phyloP scores from a whole-genome alignment of 805 yeast genomes.

The Zygosaccharomyces gambellarensis region DNA sequence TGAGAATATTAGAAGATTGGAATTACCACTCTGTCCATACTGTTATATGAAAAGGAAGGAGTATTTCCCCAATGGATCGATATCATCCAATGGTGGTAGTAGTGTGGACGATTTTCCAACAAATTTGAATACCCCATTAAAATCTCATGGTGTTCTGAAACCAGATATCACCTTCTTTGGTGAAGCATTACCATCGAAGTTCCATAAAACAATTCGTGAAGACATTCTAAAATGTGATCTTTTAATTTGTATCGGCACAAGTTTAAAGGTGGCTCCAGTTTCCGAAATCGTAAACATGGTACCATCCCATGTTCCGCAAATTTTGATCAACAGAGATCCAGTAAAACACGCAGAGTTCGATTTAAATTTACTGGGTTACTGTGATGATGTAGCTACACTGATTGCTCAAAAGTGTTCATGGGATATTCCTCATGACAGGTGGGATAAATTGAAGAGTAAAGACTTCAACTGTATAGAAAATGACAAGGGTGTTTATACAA shows the following conservation, averaged over 20 bases:
- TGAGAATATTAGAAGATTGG: constrained; percentile 51
- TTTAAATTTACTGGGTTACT: constrained; percentile 66
- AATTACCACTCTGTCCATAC: constrained; percentile 67
- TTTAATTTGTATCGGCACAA: constrained; percentile 81
- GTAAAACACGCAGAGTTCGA: constrained; percentile 76
- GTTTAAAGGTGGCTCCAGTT: constrained; percentile 88
- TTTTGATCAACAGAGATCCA: constrained; percentile 72
- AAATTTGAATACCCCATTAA: constrained; percentile 25
- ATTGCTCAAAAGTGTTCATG: constrained; percentile 54
- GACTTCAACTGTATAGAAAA: constrained; percentile 19
- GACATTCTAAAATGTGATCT: constrained; percentile 72
- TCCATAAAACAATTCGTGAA: constrained; percentile 52
- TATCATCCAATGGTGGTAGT: constrained; percentile 10
- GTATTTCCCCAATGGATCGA: constrained; percentile 24
- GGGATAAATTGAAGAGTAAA: constrained; percentile 31
- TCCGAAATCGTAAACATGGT: constrained; percentile 77
- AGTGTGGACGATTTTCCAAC: constrained; percentile 1
- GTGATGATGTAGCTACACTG: constrained; percentile 76
- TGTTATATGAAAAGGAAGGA: constrained; percentile 47
- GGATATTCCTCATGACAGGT: constrained; percentile 55
- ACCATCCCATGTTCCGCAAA: constrained; percentile 72
- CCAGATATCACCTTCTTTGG: constrained; percentile 94
- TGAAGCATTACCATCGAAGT: constrained; percentile 68
- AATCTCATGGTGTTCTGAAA: constrained; percentile 75
- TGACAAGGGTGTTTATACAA: constrained; percentile 33